phyloP scores from a whole-genome alignment of 345 rosid species.

The Pistacia integerrima region DNA sequence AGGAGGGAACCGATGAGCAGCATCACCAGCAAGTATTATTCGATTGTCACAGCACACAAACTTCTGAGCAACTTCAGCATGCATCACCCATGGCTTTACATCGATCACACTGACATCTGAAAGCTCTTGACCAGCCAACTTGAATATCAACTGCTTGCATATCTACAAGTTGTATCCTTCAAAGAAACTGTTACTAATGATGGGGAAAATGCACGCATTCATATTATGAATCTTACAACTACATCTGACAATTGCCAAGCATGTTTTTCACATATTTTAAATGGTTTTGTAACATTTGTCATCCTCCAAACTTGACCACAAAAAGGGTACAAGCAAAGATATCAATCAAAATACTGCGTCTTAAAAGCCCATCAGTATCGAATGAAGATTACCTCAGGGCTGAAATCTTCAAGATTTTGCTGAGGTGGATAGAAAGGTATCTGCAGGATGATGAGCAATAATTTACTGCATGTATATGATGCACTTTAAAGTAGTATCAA shows the following conservation, averaged over 20 bases:
- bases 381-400: conserved; percentile 54
- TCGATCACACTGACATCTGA: conserved; percentile 73
- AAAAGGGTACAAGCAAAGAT: not conserved
- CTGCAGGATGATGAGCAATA: conserved; percentile 41
- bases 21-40: conserved; percentile 88
- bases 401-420: conserved; percentile 76
- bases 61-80: conserved; percentile 95
- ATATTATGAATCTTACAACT: conserved; percentile 7
- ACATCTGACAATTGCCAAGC: not conserved
- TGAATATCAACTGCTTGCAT: conserved; percentile 75
- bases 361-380: conserved; percentile 12
- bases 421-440: conserved; percentile 95
- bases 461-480: not conserved
- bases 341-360: not conserved
- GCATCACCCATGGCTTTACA: conserved; percentile 97
- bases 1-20: conserved; percentile 95
- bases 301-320: not conserved
- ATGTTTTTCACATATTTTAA: not conserved
- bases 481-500: conserved; percentile 10
- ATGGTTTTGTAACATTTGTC: not conserved
- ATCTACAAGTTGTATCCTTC: conserved; percentile 62
- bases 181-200: conserved; percentile 29
- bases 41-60: conserved; percentile 57
- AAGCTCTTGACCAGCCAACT: conserved; percentile 86
- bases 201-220: conserved; percentile 6